Evolutionary conservation across 1,284 basidiomycete genomes (phyloP), one percentile per base, ranked within the genome.

Genomic region (Peniophora sp.): DNA sequence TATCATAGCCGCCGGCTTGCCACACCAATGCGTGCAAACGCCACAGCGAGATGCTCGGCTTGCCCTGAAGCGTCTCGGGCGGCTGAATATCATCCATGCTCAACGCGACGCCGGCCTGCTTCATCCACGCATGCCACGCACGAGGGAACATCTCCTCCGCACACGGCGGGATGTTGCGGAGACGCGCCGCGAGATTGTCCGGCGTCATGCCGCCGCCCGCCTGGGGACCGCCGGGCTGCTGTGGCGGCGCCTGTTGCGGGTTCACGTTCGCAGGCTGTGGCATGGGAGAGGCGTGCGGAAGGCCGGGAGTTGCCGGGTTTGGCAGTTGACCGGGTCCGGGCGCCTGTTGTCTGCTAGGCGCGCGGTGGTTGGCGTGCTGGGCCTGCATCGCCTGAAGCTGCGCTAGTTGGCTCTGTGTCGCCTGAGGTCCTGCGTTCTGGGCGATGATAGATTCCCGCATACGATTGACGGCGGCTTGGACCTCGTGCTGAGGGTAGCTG

Each of bases 351-450:
- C 49, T 17, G 15, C 41, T 45, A 9, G 54, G 50, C 35, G 54
- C 57, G 18, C 52, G 49, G 36, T 56, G 57, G 23, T 58, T 57
- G 17, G 44, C 36, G 2, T 41, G 24, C 18, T 47, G 52, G 41
- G 48, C 39, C 2, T 50, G 58, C 17, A 55, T 55, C 23, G 54
- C 53, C 22, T 53, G 54, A 8, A 17, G 37, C 37, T 41, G 37
- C 6, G 15, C n/a, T 15, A 17, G 37, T n/a, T 41, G 37, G 37
- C n/a, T n/a, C 18, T 41, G 37, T 15, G 37, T 17, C 37, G 15
- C n/a, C n/a, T 41, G 37, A 5, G 37, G n/a, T 8, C n/a, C 37
- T n/a, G 37, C 37, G 37, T n/a, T 20, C n/a, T n/a, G n/a, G 37
- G 8, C 15, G 37, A 20, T 5, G 37, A 20, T 44, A 32, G 22